These are phyloP conservation scores for Diplotaxis tenuifolia DNA, from an alignment of 345 rosid genomes.

Conservation along the genomic window DNA sequence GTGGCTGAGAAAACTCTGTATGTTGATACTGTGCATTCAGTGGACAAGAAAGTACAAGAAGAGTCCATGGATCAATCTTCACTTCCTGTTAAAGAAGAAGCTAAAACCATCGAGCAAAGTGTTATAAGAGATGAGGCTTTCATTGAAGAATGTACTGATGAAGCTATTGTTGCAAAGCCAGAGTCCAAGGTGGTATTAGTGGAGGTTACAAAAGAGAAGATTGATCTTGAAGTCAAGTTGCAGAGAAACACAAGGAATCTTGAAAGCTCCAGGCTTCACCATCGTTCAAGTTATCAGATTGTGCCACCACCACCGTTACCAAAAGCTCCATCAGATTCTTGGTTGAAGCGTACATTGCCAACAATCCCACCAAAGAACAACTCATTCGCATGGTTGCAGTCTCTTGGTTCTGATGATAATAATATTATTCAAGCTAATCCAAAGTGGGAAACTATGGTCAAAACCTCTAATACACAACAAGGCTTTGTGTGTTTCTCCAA, in stretches of 20 bases:
- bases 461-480: constrained; percentile 49
- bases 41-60: constrained; percentile 38
- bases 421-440: constrained; percentile 34
- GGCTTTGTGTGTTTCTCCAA: constrained; percentile 59
- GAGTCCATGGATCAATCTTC: constrained; percentile 9
- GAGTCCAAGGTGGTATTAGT: constrained; percentile 22
- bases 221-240: constrained; percentile 37
- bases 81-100: constrained; percentile 31
- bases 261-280: constrained; percentile 27
- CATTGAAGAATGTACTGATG: constrained; percentile 10
- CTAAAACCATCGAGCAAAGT: constrained; percentile 26
- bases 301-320: constrained; percentile 68
- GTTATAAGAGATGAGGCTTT: constrained; percentile 23
- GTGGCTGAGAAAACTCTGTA: constrained; percentile 74
- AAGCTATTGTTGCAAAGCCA: constrained; percentile 25
- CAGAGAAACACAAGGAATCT: constrained; percentile 30
- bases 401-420: constrained; percentile 28
- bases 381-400: constrained; percentile 37
- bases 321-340: constrained; percentile 89
- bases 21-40: constrained; percentile 55
- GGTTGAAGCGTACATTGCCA: constrained; percentile 74
- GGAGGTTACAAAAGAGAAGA: constrained; percentile 33
- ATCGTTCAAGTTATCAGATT: constrained; percentile 32
- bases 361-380: constrained; percentile 48
- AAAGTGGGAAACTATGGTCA: constrained; percentile 88